Evolutionary conservation across 2,329 filamentous ascomycete species (phyloP), one percentile per base, ranked within the genome.

Genomic region (Xylariaceae sp.): DNA sequence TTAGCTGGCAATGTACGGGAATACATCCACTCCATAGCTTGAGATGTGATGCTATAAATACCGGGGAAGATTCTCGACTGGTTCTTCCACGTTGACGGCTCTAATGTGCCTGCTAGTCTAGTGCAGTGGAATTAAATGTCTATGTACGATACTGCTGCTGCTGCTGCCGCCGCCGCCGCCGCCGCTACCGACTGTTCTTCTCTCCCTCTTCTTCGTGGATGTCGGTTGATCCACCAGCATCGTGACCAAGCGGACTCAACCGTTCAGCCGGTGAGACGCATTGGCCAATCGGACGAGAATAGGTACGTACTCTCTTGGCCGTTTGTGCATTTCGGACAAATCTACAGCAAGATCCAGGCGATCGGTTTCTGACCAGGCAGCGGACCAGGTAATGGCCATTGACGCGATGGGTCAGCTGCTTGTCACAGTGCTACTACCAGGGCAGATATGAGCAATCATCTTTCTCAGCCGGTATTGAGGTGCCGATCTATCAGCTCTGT

Each of bases 361-460:
- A 17, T 17, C n/a, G 37, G 37, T 39, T 30, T 44, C 39, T 45
- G 13, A 45, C 53, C 47, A 30, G 52, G 48, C 37, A 53, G 17
- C 39, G 23, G 30, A 39, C 30, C 49, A 55, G 18, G 51, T 37
- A 44, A 47, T 37, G 37, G 39, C 49, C 52, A 17, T 23, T 51
- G 49, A 18, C 34, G n/a, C 48, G 35, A 44, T 42, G 44, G 34
- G 58, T 61, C 56, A 51, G 56, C 61, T 61, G 56, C 48, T 58
- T 47, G 44, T 34, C 62, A 61, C 59, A 50, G 57, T 62, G 55
- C 56, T 57, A 56, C 55, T 53, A 48, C 4, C 35, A 45, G 37
- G 44, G 34, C 13, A 55, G 44, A 53, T 59, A 62, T 64, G 62
- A 64, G 62, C 62, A 62, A 55, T 64, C 62, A 60, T 55, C 55